Percentiles rank a stretch among this genome's conserved stretches.
phyloP scores from a whole-genome alignment of 139 green algal species.

The Tetradesmus obliquus region DNA sequence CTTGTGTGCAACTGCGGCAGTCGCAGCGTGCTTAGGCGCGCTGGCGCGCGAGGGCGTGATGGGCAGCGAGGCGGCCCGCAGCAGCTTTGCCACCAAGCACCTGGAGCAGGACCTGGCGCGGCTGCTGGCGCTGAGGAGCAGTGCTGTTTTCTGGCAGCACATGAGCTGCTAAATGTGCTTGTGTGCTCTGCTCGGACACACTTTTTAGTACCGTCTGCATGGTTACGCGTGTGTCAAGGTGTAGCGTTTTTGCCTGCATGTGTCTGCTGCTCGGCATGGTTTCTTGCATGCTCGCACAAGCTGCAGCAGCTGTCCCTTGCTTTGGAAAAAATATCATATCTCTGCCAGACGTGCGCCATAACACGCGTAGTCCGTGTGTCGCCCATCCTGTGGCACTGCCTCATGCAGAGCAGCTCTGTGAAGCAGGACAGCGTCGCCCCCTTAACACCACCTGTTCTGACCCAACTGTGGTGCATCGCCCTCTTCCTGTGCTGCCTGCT shows the following conservation, averaged over 20 bases:
- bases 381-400: too few species aligned
- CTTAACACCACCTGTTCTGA: too few species aligned
- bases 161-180: background rate
- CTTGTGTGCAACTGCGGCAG: slow-evolving; percentile 46
- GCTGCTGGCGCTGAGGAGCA: slow-evolving; percentile 65
- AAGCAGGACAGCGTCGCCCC: too few species aligned
- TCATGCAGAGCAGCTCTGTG: background rate
- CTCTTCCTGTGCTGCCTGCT: background rate
- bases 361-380: too few species aligned
- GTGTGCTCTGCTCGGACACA: background rate
- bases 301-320: too few species aligned
- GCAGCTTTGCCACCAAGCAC: slow-evolving; percentile 77
- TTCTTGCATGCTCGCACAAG: too few species aligned
- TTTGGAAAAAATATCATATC: too few species aligned
- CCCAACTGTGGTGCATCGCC: background rate
- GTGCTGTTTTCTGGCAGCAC: too few species aligned
- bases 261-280: too few species aligned
- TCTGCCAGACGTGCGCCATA: too few species aligned
- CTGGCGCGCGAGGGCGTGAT: slow-evolving; percentile 80
- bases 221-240: background rate
- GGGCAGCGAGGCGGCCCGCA: slow-evolving; percentile 59
- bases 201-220: slow-evolving; percentile 2
- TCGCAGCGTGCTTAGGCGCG: slow-evolving; percentile 48
- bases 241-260: background rate
- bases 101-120: slow-evolving; percentile 80